Base-by-base conservation (phyloP, 192 early-diverging fungal species). In the Backusella liffmaniae region DNA sequence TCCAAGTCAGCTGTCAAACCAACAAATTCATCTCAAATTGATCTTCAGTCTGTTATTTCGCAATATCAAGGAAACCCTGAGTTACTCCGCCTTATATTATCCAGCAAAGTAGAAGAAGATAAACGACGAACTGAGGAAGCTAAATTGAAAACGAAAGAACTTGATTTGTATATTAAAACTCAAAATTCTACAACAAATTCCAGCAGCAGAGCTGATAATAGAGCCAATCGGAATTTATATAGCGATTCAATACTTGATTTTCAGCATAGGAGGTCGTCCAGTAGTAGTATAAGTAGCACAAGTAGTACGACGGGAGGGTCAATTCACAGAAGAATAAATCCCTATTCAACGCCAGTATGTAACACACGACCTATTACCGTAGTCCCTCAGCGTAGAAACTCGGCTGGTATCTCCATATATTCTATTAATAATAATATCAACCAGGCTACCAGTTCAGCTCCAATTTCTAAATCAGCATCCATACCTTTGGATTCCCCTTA, bases 111-210 rank as follows among this genome's bases (percentile, higher is more conserved):
- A 8, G 88, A 89, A 67, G 88, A 89, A 70, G 88, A 89, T 53
- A 83, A 84, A 51, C 86, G 88, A 51, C 80, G 82, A 69, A 82
- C 86, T 8, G 88, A 89, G 70, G 88, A 89, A 78, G 88, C 88
- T 9, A 83, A 85, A 68, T 76, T 89, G 71, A 77, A 81, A 70
- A 80, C 81, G 32, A 80, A 78, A 62, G 82, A 85, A 68, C 79
- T 87, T 35, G 88, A 89, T 72, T 79, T 84, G 32, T 74, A 80
- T 21, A 67, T 86, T 10, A 79, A 84, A 53, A 78, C 77, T 1
- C 79, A 84, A 69, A 72, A 77, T 18, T 16, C 26, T 30, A 18
- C 70, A 71, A 32, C 39, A 49, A 46, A 26, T 29, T 42, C 39
- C 23, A 49, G 13, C 18, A 71, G 12, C 10, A 69, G 10, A 4